phyloP scores from a whole-genome alignment of 768 basidiomycete species.

The Boletus insuetus region DNA sequence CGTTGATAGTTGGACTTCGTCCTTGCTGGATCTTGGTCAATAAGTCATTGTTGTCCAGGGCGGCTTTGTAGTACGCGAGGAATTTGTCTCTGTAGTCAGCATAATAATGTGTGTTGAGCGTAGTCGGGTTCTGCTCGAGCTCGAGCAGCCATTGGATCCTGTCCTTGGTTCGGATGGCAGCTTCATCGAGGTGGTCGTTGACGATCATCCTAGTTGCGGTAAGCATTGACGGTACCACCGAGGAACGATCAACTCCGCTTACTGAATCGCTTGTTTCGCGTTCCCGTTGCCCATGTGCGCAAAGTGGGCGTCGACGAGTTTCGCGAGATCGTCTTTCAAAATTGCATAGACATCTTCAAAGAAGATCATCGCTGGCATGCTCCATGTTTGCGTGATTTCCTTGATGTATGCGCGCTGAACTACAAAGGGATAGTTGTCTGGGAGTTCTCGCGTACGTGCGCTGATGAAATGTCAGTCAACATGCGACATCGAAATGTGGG shows the following conservation, averaged over 20 bases:
- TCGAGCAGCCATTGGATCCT: slow-evolving; percentile 48
- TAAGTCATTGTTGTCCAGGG: slow-evolving; percentile 10
- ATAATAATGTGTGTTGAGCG: slow-evolving; percentile 52
- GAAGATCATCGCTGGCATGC: slow-evolving; percentile 42
- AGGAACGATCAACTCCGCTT: slow-evolving; percentile 10
- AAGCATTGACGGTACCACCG: neutral
- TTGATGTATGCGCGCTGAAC: slow-evolving; percentile 53
- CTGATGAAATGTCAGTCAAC: slow-evolving; percentile 34
- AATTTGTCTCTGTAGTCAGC: slow-evolving; percentile 50
- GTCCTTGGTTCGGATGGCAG: slow-evolving; percentile 37
- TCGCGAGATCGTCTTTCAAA: slow-evolving; percentile 39
- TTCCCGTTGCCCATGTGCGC: slow-evolving; percentile 48
- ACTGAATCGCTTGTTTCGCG: slow-evolving; percentile 49
- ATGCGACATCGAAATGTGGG: no score
- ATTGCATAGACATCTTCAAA: slow-evolving; percentile 39
- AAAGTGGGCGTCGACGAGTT: slow-evolving; percentile 51
- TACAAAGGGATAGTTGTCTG: slow-evolving; percentile 62
- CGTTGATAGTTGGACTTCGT: slow-evolving; percentile 23
- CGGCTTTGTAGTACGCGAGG: slow-evolving; percentile 44
- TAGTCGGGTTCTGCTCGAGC: slow-evolving; percentile 49
- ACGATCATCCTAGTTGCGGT: slow-evolving; percentile 42
- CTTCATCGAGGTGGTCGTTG: slow-evolving; percentile 47
- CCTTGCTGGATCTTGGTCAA: slow-evolving; percentile 2
- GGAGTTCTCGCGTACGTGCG: slow-evolving; percentile 68
- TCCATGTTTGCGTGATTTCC: slow-evolving; percentile 47